Conservation (phyloP, 805 yeast genomes). For the Ogataea henricii region DNA sequence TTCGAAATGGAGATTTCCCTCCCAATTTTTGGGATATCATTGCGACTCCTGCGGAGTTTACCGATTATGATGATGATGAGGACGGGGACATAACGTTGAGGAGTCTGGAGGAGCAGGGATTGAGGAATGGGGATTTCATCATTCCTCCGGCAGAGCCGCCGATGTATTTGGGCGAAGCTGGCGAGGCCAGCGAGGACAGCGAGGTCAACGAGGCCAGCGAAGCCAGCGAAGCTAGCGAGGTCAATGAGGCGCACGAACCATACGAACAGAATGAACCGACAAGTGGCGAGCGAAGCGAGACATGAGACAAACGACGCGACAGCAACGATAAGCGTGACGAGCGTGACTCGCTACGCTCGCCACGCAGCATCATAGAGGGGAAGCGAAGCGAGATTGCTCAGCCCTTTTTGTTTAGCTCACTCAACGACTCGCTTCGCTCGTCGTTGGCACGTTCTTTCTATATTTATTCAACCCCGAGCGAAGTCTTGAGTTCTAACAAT, state of each 20-base stretch:
- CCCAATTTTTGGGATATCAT: conserved; percentile 54
- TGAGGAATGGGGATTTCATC: conserved; percentile 21
- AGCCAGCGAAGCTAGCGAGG: neutral
- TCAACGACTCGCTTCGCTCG: neutral
- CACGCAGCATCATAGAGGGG: too few species aligned
- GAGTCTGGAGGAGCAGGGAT: conserved; percentile 27
- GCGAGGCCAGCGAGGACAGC: neutral
- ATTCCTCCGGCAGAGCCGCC: conserved; percentile 22
- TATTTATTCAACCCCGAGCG: neutral
- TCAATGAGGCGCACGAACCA: neutral
- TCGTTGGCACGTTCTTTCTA: neutral
- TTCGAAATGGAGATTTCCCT: conserved; percentile 48
- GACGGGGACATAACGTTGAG: conserved; percentile 33
- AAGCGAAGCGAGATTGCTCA: too few species aligned
- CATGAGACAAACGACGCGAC: too few species aligned
- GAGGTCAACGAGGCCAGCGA: neutral
- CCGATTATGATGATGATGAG: conserved; percentile 37
- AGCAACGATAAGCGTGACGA: too few species aligned
- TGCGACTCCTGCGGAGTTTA: conserved; percentile 28
- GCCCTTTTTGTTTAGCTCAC: neutral
- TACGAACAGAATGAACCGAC: too few species aligned
- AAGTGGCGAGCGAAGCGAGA: too few species aligned
- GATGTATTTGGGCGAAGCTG: conserved; percentile 4
- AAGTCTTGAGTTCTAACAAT: too few species aligned
- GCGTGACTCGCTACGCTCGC: too few species aligned